Conservation (phyloP, 345 rosid genomes). For the Citrus hindsii region DNA sequence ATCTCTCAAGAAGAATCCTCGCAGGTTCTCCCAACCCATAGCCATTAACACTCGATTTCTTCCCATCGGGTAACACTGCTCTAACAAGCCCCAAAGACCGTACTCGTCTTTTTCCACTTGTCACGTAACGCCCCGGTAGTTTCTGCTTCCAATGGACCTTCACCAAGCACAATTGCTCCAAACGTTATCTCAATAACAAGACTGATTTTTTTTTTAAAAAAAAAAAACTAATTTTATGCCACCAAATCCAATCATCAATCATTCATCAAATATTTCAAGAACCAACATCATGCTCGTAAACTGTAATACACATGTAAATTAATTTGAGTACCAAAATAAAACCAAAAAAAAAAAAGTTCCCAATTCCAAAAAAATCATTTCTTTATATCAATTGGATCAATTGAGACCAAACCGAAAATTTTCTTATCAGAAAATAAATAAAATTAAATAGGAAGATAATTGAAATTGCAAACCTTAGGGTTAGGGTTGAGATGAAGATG, state of each 20-base stretch:
- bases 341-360: not conserved
- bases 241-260: not conserved
- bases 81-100: conserved; percentile 22
- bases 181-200: not conserved
- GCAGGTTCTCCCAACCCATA: conserved; percentile 54
- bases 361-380: not conserved
- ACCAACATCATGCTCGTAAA: not conserved
- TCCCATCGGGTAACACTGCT: conserved; percentile 38
- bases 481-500: conserved; percentile 30
- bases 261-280: not conserved
- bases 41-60: conserved; percentile 31
- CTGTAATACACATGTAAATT: not conserved
- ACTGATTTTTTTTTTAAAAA: not conserved
- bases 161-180: conserved; percentile 37
- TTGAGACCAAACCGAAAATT: not conserved
- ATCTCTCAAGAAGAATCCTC: conserved; percentile 54
- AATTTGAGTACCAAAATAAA: not conserved
- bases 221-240: not conserved
- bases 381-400: not conserved
- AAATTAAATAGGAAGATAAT: not conserved
- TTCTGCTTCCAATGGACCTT: conserved; percentile 39
- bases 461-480: conserved; percentile 26
- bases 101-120: conserved; percentile 14
- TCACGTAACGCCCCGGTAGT: conserved; percentile 16
- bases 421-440: not conserved